These are phyloP conservation scores for Ophiocordyceps unilateralis DNA, from an alignment of 2,329 filamentous ascomycete genomes.

Conservation along the genomic window DNA sequence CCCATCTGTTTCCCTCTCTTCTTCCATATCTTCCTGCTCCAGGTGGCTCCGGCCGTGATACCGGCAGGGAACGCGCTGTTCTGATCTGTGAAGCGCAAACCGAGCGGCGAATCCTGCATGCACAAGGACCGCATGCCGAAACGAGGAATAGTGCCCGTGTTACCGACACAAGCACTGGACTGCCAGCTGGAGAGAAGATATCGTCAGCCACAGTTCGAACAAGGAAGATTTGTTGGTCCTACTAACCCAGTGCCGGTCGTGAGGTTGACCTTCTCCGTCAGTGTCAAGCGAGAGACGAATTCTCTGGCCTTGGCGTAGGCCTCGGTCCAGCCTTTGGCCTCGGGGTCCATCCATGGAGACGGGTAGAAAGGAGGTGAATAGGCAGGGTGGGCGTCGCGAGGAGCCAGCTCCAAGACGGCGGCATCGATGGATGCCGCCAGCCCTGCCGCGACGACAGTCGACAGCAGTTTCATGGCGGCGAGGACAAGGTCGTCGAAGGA, in stretches of 20 bases:
- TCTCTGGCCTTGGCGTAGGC: conserved; percentile 60
- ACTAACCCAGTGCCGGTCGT: conserved; percentile 75
- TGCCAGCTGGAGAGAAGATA: conserved; percentile 14
- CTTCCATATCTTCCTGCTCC: conserved; percentile 52
- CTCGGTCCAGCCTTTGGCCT: conserved; percentile 53
- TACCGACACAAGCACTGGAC: conserved; percentile 60
- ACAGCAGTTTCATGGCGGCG: conserved; percentile 15
- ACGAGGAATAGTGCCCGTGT: conserved; percentile 52
- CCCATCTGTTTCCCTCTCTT: conserved; percentile 30
- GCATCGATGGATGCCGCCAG: conserved; percentile 14
- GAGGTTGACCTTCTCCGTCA: conserved; percentile 83
- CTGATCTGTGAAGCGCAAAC: conserved; percentile 62
- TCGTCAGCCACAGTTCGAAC: background rate
- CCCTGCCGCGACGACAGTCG: conserved; percentile 13
- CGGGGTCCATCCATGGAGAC: conserved; percentile 69
- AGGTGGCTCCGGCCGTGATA: conserved; percentile 68
- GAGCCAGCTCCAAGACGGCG: background rate
- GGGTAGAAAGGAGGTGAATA: conserved; percentile 53
- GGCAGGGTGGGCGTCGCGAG: conserved; percentile 11
- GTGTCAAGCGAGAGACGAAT: conserved; percentile 70
- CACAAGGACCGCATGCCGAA: conserved; percentile 60
- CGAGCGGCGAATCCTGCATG: conserved; percentile 71
- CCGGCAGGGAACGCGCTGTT: conserved; percentile 68
- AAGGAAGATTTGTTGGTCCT: background rate
- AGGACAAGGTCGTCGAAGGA: background rate